A percentile compares a stretch with the other conserved stretches of the same genome.
phyloP scores from a whole-genome alignment of 2,329 filamentous ascomycete genomes.

The Fusarium euwallaceae region DNA sequence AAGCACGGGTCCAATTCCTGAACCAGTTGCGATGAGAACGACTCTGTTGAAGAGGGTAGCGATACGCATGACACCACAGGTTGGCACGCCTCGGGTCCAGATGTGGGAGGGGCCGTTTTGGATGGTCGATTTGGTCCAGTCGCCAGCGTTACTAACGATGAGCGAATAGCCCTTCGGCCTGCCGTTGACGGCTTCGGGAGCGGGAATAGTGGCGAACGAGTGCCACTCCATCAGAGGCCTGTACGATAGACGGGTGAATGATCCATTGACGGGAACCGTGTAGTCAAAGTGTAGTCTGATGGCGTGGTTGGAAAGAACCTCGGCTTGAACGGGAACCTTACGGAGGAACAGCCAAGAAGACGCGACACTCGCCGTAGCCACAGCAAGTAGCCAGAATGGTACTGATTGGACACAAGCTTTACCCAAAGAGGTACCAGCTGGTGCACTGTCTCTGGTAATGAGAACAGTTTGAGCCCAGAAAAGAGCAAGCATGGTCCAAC shows the following conservation, averaged over 20 bases:
- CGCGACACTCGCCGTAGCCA: constrained; percentile 74
- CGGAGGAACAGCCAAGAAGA: constrained; percentile 81
- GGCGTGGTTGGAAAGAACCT: constrained; percentile 80
- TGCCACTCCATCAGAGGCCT: constrained; percentile 79
- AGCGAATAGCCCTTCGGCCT: constrained; percentile 69
- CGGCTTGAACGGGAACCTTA: constrained; percentile 74
- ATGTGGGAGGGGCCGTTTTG: constrained; percentile 69
- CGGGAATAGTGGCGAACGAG: constrained; percentile 80
- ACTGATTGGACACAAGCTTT: constrained; percentile 55
- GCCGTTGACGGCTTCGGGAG: constrained; percentile 54
- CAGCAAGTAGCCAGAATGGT: constrained; percentile 74
- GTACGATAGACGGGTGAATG: constrained; percentile 68
- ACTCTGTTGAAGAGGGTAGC: constrained; percentile 75
- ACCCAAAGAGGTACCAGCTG: constrained; percentile 51
- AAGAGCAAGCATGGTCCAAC: constrained; percentile 75
- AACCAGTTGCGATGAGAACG: constrained; percentile 78
- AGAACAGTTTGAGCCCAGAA: constrained; percentile 75
- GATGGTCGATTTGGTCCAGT: constrained; percentile 80
- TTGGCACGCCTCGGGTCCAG: constrained; percentile 77
- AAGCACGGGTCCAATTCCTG: constrained; percentile 78
- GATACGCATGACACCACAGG: constrained; percentile 76
- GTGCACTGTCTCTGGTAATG: constrained; percentile 58
- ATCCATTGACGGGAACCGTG: constrained; percentile 65
- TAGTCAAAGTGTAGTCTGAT: constrained; percentile 78
- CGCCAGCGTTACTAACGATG: constrained; percentile 78